Base-by-base conservation (phyloP, 75 land plant species). In the Cunninghamia lanceolata region DNA sequence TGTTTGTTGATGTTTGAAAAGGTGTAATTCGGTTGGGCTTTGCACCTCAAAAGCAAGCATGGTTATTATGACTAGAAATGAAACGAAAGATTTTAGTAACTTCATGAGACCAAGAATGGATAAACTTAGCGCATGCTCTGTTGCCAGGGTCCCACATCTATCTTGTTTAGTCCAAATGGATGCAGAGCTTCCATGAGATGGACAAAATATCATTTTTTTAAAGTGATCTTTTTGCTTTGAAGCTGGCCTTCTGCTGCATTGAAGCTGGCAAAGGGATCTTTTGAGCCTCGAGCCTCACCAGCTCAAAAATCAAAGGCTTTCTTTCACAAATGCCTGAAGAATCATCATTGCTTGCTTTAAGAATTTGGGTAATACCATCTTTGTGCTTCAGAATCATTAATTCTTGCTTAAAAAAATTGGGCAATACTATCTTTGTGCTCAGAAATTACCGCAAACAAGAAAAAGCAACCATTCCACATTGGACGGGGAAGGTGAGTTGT, bases 231-330 rank as follows among this genome's bases (percentile, higher is more conserved):
- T 34, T 13, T 71, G 36, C 36, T 34, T 71, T 71, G n/a, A 66
- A 28, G 52, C 13, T 13, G 52, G 52, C 14, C 52, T 50, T 50
- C 52, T 50, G 11, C 52, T 9, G 52, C 52, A 50, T 50, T 63
- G 36, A 32, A 71, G 75, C 75, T 71, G 75, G 75, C 75, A 71
- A 34, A 34, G 75, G 75, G 75, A 71, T 71, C 75, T 71, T 34
- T 71, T 32, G 34, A 71, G 75, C 36, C 34, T 34, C 13, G 75
- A 71, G 75, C 75, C 75, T 71, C 75, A 10, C 36, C 75, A 30
- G 36, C 75, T 71, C 36, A 21, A 71, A 9, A 71, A 71, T 71
- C 75, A 8, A 71, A 71, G 36, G 36, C 28, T 63, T 25, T n/a
- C n/a, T 11, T 50, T 50, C 52, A 50, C 52, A 50, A 50, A 10